Evolutionary conservation across 306 rosid species (phyloP), one percentile per base, ranked within the genome.

Genomic region (Quercus mongolica): DNA sequence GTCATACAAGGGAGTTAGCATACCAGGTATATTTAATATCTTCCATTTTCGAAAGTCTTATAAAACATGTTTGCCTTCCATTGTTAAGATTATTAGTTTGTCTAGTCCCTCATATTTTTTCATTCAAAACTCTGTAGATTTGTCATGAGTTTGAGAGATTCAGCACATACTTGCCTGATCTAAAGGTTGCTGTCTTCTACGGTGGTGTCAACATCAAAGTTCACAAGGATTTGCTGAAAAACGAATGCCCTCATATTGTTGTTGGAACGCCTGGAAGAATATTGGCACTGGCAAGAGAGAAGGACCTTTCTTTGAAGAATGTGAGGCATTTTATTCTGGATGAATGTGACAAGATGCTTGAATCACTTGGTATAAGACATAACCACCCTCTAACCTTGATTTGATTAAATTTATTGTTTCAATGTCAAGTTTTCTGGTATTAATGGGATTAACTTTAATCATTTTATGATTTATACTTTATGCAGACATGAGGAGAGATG

Each of bases 241-340:
- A 96, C 55, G 99, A 96, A 80, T 96, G 99, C 81, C 99, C 99
- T 7, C 99, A 96, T 86, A 91, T 96, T 82, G 99, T 96, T 88
- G 99, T 96, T 70, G 99, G 99, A 81, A 96, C 99, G 3, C 99
- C 99, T 13, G 99, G 99, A 74, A 93, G 99, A 85, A 90, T 95
- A 73, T 82, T 95, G 41, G 97, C 98, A 20, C 58, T 95, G 78
- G 65, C 96, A 30, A 88, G 98, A 86, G 99, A 95, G 0, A 95
- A 91, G 85, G 96, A 93, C 19, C 99, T 95, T 63, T 91, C 96
- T 11, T 80, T 95, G 81, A 95, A 91, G 92, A 95, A 95, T 68
- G 99, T 93, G 77, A 82, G 99, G 77, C 99, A 96, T 88, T 96
- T 96, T 70, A 92, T 96, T 73, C 85, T 96, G 56, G 99, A 96